Conservation (phyloP, 495 filamentous ascomycete genomes). For the Chaetomium cochliodes region DNA sequence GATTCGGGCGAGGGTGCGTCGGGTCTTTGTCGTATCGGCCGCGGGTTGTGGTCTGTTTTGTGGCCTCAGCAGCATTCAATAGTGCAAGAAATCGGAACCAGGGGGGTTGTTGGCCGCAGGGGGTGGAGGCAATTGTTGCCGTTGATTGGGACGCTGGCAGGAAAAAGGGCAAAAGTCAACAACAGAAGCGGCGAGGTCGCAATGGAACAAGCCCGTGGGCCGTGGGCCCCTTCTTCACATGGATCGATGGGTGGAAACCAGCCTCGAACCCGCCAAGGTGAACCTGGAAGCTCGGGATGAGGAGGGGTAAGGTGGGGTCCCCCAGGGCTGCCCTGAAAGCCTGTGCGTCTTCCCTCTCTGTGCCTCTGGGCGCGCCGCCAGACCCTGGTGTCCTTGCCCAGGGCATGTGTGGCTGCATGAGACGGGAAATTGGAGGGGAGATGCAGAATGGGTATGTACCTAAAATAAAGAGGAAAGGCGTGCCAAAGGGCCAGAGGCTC, state of each 20-base stretch:
- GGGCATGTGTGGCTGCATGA: slow-evolving; percentile 1
- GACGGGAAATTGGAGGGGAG: slow-evolving; percentile 27
- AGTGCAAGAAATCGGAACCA: background rate
- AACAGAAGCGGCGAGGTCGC: background rate
- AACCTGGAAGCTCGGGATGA: slow-evolving; percentile 11
- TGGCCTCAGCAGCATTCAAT: slow-evolving; percentile 6
- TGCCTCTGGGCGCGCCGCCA: too few relatives aligned
- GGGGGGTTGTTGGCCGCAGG: slow-evolving; percentile 8
- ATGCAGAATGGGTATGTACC: background rate
- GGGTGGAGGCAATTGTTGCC: slow-evolving; percentile 4
- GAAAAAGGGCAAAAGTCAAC: slow-evolving; percentile 4
- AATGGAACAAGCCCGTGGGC: slow-evolving; percentile 1
- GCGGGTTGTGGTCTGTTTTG: slow-evolving; percentile 11
- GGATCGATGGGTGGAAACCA: slow-evolving; percentile 14
- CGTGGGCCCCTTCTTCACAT: slow-evolving; percentile 17
- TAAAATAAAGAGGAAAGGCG: background rate
- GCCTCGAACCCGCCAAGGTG: slow-evolving; percentile 12
- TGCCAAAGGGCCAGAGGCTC: too few relatives aligned
- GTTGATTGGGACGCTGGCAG: background rate
- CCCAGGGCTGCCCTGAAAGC: slow-evolving; percentile 2
- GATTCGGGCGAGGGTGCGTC: background rate
- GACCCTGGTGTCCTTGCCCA: background rate
- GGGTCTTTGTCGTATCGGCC: background rate
- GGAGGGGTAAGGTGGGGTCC: slow-evolving; percentile 18
- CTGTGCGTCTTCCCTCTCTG: background rate